Percentiles rank a stretch among this genome's conserved stretches.
Evolutionary conservation across 148 eudicot species (phyloP).

Genomic region (Rhododendron mucronatum): DNA sequence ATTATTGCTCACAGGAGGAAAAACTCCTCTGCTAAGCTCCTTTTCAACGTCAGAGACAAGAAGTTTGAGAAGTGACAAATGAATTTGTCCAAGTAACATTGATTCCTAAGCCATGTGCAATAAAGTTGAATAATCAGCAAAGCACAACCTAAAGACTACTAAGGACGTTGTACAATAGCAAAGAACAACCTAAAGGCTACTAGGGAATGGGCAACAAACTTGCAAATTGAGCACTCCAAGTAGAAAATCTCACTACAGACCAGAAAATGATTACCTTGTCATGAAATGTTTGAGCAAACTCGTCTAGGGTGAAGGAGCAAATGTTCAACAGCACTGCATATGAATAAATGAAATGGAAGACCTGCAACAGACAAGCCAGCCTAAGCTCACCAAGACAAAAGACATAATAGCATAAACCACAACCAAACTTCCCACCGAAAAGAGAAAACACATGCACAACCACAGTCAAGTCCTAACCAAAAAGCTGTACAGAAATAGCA

Average conservation of each 20-base stretch:
- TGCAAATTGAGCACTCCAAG: background rate
- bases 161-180: background rate
- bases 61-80: constrained; percentile 58
- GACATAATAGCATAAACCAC: background rate
- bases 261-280: constrained; percentile 49
- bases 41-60: constrained; percentile 66
- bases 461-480: background rate
- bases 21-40: constrained; percentile 47
- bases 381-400: constrained; percentile 14
- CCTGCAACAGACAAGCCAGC: constrained; percentile 39
- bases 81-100: constrained; percentile 68
- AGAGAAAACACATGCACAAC: background rate
- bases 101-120: constrained; percentile 56
- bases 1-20: constrained; percentile 53
- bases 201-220: constrained; percentile 3
- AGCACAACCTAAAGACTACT: background rate
- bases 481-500: background rate
- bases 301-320: constrained; percentile 74
- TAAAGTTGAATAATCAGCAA: constrained; percentile 2
- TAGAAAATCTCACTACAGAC: background rate
- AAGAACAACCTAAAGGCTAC: background rate
- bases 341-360: constrained; percentile 77
- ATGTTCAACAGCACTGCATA: constrained; percentile 55
- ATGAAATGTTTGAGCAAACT: constrained; percentile 73
- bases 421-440: background rate